These are phyloP conservation scores for Pseudogymnoascus sp. DNA, from an alignment of 2,329 filamentous ascomycete genomes.

Conservation along the genomic window DNA sequence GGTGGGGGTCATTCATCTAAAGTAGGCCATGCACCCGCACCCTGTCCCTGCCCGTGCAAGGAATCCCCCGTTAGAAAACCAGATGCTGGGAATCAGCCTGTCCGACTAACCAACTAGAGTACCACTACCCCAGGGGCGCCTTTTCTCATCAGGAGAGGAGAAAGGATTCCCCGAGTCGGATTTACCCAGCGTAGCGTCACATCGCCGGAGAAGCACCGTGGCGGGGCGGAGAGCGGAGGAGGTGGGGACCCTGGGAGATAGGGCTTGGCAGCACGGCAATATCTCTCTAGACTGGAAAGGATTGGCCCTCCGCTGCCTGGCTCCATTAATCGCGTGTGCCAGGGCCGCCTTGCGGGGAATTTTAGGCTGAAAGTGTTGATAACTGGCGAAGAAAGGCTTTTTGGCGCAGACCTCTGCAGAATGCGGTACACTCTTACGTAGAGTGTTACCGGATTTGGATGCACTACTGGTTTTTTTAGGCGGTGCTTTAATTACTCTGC, in stretches of 20 bases:
- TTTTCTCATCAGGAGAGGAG: not conserved
- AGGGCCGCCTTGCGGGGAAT: not conserved
- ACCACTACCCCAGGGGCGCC: not conserved
- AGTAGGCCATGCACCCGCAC: constrained; percentile 1
- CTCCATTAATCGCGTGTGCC: not conserved
- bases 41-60: not conserved
- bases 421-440: not conserved
- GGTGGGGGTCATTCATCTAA: constrained; percentile 6
- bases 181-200: not conserved
- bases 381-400: constrained; percentile 3
- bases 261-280: constrained; percentile 3
- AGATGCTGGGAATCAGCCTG: not conserved
- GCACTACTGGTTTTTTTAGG: not conserved
- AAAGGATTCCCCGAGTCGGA: constrained; percentile 4
- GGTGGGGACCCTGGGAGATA: not conserved
- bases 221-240: not conserved
- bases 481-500: not conserved
- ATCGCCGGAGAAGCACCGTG: not conserved
- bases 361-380: not conserved
- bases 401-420: not conserved
- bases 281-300: not conserved
- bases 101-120: not conserved
- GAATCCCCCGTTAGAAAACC: constrained; percentile 1
- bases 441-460: not conserved
- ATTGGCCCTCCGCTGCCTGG: not conserved